Percentiles rank a stretch among this genome's conserved stretches.
These are phyloP conservation scores for Podospora tetraspora DNA, from an alignment of 495 filamentous ascomycete genomes.

Conservation along the genomic window DNA sequence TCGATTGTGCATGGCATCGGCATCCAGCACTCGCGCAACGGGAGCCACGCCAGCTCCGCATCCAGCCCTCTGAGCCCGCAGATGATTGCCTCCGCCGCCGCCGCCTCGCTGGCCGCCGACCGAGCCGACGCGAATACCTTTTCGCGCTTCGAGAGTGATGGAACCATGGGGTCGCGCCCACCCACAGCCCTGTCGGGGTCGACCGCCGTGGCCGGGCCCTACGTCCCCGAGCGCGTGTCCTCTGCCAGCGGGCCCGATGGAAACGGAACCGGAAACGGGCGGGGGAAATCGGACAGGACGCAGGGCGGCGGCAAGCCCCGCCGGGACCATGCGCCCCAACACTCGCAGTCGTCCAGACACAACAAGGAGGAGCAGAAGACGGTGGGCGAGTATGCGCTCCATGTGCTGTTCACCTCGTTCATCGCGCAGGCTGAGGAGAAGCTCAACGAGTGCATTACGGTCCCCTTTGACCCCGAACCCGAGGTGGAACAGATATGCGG, in stretches of 20 bases:
- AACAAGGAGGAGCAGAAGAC: slow-evolving; percentile 74
- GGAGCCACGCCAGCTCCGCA: slow-evolving; percentile 54
- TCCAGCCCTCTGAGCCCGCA: slow-evolving; percentile 80
- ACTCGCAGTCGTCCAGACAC: slow-evolving; percentile 75
- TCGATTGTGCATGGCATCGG: slow-evolving; percentile 92
- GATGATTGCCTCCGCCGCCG: slow-evolving; percentile 63
- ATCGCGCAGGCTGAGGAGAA: slow-evolving; percentile 88
- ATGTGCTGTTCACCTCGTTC: slow-evolving; percentile 91
- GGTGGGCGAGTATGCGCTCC: slow-evolving; percentile 91
- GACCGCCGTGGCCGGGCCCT: slow-evolving; percentile 26
- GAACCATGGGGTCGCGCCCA: slow-evolving; percentile 30
- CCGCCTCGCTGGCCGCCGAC: slow-evolving; percentile 41
- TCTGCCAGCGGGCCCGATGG: slow-evolving; percentile 22
- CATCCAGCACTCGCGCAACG: slow-evolving; percentile 87
- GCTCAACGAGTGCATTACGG: slow-evolving; percentile 74
- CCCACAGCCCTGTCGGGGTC: slow-evolving; percentile 41
- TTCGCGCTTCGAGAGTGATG: slow-evolving; percentile 39
- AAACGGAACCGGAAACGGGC: slow-evolving; percentile 23
- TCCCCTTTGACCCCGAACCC: slow-evolving; percentile 67
- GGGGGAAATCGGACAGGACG: slow-evolving; percentile 55
- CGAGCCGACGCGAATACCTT: slow-evolving; percentile 40
- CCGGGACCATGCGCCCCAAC: slow-evolving; percentile 69
- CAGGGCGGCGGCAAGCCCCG: slow-evolving; percentile 60
- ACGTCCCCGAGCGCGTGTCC: slow-evolving; percentile 32
- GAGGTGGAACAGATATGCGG: slow-evolving; percentile 86